Evolutionary conservation across 805 yeast species (phyloP).

Genomic region (Monosporozyma unispora): DNA sequence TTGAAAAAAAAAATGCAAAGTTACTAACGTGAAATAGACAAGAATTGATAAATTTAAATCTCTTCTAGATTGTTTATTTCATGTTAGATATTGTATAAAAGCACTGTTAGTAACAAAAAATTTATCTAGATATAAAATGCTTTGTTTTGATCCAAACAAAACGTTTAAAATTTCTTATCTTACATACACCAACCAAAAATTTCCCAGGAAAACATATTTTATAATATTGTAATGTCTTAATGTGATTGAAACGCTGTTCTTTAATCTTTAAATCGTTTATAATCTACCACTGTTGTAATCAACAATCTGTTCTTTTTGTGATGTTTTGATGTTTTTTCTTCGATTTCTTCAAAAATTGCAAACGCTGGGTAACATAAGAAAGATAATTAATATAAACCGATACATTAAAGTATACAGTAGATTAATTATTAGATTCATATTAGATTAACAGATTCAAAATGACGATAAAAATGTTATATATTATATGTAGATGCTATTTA

Average conservation of each 20-base stretch:
- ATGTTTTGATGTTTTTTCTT: not conserved
- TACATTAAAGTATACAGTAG: no score
- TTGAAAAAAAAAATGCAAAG: no score
- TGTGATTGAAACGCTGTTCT: not conserved
- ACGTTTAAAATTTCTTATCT: not conserved
- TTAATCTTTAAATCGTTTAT: not conserved
- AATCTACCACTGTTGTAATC: not conserved
- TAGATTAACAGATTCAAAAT: not conserved
- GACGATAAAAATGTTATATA: not conserved
- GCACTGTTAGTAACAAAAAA: not conserved
- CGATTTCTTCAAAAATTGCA: not conserved
- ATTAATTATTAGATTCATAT: no score
- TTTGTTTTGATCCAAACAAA: not conserved
- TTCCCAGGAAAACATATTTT: constrained; percentile 25
- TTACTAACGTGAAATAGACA: no score
- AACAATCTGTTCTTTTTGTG: not conserved
- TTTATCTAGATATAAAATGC: not conserved
- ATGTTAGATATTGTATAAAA: no score
- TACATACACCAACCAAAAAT: constrained; percentile 31
- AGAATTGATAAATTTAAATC: no score
- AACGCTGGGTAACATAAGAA: not conserved
- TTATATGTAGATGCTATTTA: not conserved
- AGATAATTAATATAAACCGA: no score
- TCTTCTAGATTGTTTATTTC: not conserved
- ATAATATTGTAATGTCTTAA: not conserved